Base-by-base conservation (phyloP, 192 early-diverging fungal genomes). In the Podila clonocystis region DNA sequence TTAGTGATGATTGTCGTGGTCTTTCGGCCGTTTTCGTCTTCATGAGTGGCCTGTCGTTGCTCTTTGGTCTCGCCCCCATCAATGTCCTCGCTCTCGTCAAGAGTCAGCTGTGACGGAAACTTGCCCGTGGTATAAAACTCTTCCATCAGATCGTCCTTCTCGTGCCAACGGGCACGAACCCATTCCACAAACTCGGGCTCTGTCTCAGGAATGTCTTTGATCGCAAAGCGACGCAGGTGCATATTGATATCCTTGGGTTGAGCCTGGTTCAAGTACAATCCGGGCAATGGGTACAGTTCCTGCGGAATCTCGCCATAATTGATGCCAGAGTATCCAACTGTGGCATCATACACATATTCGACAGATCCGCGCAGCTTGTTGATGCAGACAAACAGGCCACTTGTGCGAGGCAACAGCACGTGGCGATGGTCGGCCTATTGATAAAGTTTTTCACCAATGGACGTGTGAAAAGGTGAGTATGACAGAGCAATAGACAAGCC, bases 261-360 rank as follows among this genome's bases (percentile, higher is more conserved):
- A 4, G 85, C 82, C 15, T 90, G 80, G 58, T 91, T 83, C 50
- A 95, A 86, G 60, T 95, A 98, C 67, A 94, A 89, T 60, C 90
- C 86, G 68, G 89, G 86, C 9, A 97, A 75, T 4, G 92, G 93
- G 70, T 96, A 96, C 65, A 91, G 85, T 58, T 97, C 92, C 69
- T 97, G 94, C 0, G 96, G 95, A 62, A 93, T 92, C 67, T 95
- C 87, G 11, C 88, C 92, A 26, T 83, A 74, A 20, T 80, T 82
- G 17, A 97, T 78, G 1, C 95, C 95, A 67, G 91, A 88, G 71
- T 97, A 96, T 12, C 94, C 98, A 17, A 99, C 88, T 3, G 98
- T 97, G 8, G 96, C 67, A 77, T 99, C 97, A 68, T 93, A 97
- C 17, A 99, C 48, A 68, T 94, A 93, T 41, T 91, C 86, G 22